Evolutionary conservation across 2,329 filamentous ascomycete species (phyloP).

Genomic region (Cytospora chrysosperma): DNA sequence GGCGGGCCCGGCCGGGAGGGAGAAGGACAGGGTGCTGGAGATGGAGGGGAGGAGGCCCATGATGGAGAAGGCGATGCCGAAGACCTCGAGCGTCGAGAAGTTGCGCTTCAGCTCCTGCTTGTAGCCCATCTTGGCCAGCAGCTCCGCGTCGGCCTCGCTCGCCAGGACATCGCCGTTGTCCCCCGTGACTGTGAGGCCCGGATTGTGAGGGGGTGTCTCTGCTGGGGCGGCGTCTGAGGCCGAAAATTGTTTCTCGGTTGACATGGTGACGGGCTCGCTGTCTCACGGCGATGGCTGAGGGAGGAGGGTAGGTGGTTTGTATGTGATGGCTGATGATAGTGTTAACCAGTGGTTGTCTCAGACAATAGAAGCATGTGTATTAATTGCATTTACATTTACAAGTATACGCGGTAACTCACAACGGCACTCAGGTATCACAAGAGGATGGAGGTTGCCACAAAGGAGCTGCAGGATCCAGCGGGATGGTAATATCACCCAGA

Average conservation of each 20-base stretch:
- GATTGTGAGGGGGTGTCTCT: conserved; percentile 25
- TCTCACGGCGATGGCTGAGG: no score
- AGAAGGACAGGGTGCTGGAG: conserved; percentile 57
- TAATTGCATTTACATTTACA: no score
- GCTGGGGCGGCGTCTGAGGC: conserved; percentile 16
- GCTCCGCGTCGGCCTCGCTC: conserved; percentile 25
- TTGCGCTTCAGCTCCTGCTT: conserved; percentile 61
- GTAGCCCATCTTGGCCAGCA: conserved; percentile 31
- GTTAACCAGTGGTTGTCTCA: neutral
- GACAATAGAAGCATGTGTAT: no score
- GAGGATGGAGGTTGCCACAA: neutral
- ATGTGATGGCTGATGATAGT: neutral
- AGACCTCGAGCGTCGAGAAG: conserved; percentile 62
- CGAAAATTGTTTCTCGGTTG: conserved; percentile 8
- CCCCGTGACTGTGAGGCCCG: conserved; percentile 20
- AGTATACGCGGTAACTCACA: neutral
- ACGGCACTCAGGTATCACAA: neutral
- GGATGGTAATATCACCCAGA: conserved; percentile 1
- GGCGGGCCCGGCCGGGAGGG: conserved; percentile 57
- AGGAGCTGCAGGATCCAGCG: conserved; percentile 3
- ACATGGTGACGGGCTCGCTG: conserved; percentile 10
- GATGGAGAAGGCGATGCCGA: conserved; percentile 59
- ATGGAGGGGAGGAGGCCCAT: conserved; percentile 63
- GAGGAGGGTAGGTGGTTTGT: no score
- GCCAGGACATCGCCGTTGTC: conserved; percentile 28